Evolutionary conservation across 805 yeast genomes (phyloP), one percentile per base, ranked within the genome.

Genomic region (Candida palmyrensis): DNA sequence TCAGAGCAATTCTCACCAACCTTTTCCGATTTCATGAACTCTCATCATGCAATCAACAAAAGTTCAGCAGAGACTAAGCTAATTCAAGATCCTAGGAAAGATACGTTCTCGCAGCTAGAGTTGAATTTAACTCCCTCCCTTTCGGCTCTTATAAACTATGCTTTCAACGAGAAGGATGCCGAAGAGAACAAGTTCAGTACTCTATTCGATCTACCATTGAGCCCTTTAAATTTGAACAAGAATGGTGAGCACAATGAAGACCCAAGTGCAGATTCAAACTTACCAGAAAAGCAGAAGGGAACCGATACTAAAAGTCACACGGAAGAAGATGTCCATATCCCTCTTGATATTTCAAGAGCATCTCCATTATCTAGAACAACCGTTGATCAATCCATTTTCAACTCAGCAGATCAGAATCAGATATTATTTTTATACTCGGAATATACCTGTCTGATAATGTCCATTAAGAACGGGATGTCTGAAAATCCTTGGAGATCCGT

Each of bases 401-500:
- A 44, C 6, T 39, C 61, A 1, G 49, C 62, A 2, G 68, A 61
- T 34, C 55, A 53, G 15, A 63, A 59, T 33, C 68, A 62, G 27
- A 57, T 63, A 21, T 35, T 64, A 13, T 51, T 49, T 28, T 41
- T 64, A 19, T 64, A 57, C 34, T 52, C 62, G 1, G 48, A 52
- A 16, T 61, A 62, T 39, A 63, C 69, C 1, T 61, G 66, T 30
- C 50, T 58, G 17, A 62, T 79, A 33, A 66, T 80, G 73, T 74
- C 82, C 5, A 75, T 79, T 36, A 77, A 75, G 42, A 73, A 77
- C 41, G 84, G 83, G 0, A 75, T 75, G 0, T 54, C 70, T 3
- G 84, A 78, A 40, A 79, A 80, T 44, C 87, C 86, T 5, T 80
- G 87, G 87, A 54, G 81, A 32, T 64, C 68, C 6, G 45, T 71